Percentiles rank a stretch among this genome's conserved stretches.
Evolutionary conservation across 768 basidiomycete genomes (phyloP).

Genomic region (Leccinum uliginosum): DNA sequence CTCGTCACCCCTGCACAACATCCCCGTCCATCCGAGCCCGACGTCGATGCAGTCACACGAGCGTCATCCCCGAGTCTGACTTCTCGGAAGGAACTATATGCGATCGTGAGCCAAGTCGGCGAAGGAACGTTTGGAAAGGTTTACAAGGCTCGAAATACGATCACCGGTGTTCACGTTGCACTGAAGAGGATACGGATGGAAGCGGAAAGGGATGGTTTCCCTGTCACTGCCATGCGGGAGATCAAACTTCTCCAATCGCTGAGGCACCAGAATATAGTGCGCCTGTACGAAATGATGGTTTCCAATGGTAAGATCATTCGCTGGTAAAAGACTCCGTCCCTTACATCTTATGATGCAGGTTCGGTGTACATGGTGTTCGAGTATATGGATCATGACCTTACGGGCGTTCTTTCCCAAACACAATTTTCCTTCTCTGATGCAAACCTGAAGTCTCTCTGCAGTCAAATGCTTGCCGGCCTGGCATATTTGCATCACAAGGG

Average conservation of each 20-base stretch:
- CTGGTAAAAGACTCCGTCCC: background rate
- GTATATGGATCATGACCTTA: constrained; percentile 98
- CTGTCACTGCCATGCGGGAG: constrained; percentile 98
- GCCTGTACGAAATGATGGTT: constrained; percentile 97
- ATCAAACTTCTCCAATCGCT: constrained; percentile 95
- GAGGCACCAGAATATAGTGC: constrained; percentile 84
- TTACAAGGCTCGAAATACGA: constrained; percentile 86
- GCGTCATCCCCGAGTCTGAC: constrained; percentile 25
- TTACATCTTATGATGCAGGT: constrained; percentile 45
- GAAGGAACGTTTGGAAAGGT: constrained; percentile 99
- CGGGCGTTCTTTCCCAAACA: constrained; percentile 88
- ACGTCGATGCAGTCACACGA: constrained; percentile 23
- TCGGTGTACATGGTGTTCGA: constrained; percentile 99
- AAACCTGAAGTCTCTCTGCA: constrained; percentile 92
- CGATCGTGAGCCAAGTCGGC: constrained; percentile 89
- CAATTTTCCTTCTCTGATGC: constrained; percentile 81
- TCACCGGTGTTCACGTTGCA: constrained; percentile 76
- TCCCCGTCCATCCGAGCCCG: constrained; percentile 19
- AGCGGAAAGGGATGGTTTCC: constrained; percentile 94
- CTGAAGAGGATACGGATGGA: constrained; percentile 98
- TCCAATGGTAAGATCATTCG: constrained; percentile 66
- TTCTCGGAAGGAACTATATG: constrained; percentile 61
- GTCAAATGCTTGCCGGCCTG: constrained; percentile 93
- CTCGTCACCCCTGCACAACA: constrained; percentile 18
- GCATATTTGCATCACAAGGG: constrained; percentile 94